phyloP scores from a whole-genome alignment of 768 basidiomycete species.

The Suillus paluster region DNA sequence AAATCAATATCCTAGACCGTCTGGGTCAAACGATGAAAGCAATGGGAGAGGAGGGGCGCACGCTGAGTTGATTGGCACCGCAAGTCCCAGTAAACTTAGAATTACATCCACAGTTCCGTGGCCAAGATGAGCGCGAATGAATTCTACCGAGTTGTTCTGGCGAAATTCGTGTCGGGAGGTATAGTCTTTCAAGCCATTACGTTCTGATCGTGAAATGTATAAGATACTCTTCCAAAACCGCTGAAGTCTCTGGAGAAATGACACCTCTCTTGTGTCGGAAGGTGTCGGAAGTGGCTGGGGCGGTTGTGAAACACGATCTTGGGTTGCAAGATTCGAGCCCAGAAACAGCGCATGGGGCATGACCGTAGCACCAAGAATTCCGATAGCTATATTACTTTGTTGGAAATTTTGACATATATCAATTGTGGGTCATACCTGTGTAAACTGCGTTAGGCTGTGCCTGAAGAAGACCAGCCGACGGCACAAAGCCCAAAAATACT shows the following conservation, averaged over 20 bases:
- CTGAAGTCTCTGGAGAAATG: slow-evolving; percentile 4
- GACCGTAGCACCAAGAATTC: slow-evolving; percentile 55
- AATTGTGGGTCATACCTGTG: slow-evolving; percentile 30
- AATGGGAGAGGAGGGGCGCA: slow-evolving; percentile 15
- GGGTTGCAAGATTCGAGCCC: slow-evolving; percentile 53
- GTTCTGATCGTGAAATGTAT: slow-evolving; percentile 10
- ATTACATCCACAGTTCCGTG: slow-evolving; percentile 53
- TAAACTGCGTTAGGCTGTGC: slow-evolving; percentile 41
- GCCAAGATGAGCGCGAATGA: slow-evolving; percentile 44
- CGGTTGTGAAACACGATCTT: slow-evolving; percentile 43
- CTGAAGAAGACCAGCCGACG: slow-evolving; percentile 36
- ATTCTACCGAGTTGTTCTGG: slow-evolving; percentile 37
- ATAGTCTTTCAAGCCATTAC: slow-evolving; percentile 10
- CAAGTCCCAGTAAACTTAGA: slow-evolving; percentile 47
- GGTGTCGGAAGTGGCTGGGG: slow-evolving; percentile 15
- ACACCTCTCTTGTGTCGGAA: slow-evolving; percentile 2
- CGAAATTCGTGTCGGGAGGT: slow-evolving; percentile 21
- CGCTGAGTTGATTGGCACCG: slow-evolving; percentile 51
- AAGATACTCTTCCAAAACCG: slow-evolving; percentile 13
- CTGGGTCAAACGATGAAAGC: neutral
- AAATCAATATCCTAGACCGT: slow-evolving; percentile 39
- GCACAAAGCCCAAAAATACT: slow-evolving; percentile 47
- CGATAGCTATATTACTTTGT: slow-evolving; percentile 36
- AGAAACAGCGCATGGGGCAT: slow-evolving; percentile 66
- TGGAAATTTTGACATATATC: slow-evolving; percentile 7